A percentile compares a stretch with the other conserved stretches of the same genome.
Evolutionary conservation across 768 basidiomycete genomes (phyloP).

Genomic region (Royoungia palumana): DNA sequence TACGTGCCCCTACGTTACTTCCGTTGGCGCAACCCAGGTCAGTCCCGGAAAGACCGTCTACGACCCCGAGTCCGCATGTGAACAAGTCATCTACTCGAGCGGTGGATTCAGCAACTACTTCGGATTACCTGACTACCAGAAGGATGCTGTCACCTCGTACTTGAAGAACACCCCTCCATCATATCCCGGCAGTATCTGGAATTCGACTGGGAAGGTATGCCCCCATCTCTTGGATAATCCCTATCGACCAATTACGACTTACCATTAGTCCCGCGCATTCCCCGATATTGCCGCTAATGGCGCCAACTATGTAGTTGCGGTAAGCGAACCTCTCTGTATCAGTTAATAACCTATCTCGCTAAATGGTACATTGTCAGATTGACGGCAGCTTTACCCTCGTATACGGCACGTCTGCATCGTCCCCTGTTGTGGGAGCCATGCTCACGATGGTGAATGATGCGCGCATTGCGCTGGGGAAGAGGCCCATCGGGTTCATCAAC

Average conservation of each 20-base stretch:
- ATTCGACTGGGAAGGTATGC: constrained; percentile 40
- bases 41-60: constrained; percentile 40
- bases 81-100: constrained; percentile 45
- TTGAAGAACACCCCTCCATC: constrained; percentile 40
- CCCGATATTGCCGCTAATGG: constrained; percentile 61
- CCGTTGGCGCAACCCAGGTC: constrained; percentile 62
- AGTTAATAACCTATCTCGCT: constrained; percentile 12
- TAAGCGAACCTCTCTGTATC: constrained; percentile 2
- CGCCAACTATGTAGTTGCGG: constrained; percentile 30
- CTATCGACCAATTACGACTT: constrained; percentile 10
- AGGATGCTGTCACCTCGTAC: constrained; percentile 42
- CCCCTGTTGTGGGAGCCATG: constrained; percentile 61
- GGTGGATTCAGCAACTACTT: constrained; percentile 60
- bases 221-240: not conserved
- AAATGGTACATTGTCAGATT: constrained; percentile 20
- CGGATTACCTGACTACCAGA: constrained; percentile 52
- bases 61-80: constrained; percentile 46
- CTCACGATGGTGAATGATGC: constrained; percentile 62
- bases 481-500: constrained; percentile 59
- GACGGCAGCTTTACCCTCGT: constrained; percentile 40
- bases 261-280: constrained; percentile 48
- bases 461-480: constrained; percentile 44
- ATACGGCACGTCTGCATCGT: constrained; percentile 54
- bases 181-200: constrained; percentile 41
- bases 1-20: constrained; percentile 62